Evolutionary conservation across 495 filamentous ascomycete genomes (phyloP).

Genomic region (Penicillium argentinense): DNA sequence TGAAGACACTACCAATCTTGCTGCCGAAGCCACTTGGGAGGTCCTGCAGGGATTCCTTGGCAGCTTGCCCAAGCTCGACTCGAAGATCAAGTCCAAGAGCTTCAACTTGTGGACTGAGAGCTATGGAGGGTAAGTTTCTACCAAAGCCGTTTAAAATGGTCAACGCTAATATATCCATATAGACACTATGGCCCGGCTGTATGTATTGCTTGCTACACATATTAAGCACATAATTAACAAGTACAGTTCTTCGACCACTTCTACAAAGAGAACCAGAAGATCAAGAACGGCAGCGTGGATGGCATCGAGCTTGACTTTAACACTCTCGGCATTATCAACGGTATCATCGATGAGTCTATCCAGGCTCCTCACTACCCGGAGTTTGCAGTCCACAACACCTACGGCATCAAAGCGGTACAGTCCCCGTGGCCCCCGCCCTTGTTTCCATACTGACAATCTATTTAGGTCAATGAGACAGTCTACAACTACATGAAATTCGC

Average conservation of each 20-base stretch:
- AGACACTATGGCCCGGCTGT: constrained; percentile 51
- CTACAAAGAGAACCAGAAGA: constrained; percentile 59
- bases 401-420: constrained; percentile 64
- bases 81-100: constrained; percentile 52
- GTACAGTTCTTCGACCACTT: constrained; percentile 53
- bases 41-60: constrained; percentile 57
- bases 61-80: constrained; percentile 46
- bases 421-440: neutral
- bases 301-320: constrained; percentile 46
- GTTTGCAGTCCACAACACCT: constrained; percentile 72
- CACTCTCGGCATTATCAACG: constrained; percentile 60
- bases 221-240: constrained; percentile 17
- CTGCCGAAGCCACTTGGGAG: constrained; percentile 55
- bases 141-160: neutral
- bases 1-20: constrained; percentile 53
- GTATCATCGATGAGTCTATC: constrained; percentile 70
- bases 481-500: constrained; percentile 52
- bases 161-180: constrained; percentile 14
- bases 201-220: constrained; percentile 25
- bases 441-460: neutral
- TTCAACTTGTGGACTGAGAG: constrained; percentile 54
- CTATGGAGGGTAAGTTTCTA: constrained; percentile 62
- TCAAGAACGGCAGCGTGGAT: constrained; percentile 40
- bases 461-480: constrained; percentile 53
- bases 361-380: constrained; percentile 67